Percentiles rank a stretch among this genome's conserved stretches.
These are phyloP conservation scores for Cystobasidium tubakii DNA, from an alignment of 768 basidiomycete species.

Conservation along the genomic window DNA sequence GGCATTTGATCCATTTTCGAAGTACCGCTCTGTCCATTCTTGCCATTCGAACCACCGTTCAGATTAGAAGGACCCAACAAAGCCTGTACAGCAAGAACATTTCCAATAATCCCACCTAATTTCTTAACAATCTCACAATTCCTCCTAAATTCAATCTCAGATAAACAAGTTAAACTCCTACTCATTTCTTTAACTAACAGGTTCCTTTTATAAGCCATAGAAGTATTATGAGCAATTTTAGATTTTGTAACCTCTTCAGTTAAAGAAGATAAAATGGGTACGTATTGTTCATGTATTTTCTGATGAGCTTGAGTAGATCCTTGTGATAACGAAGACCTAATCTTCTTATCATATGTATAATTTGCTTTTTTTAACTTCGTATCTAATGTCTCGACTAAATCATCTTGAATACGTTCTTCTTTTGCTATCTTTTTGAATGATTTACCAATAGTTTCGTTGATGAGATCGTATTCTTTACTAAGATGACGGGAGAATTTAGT, in stretches of 20 bases:
- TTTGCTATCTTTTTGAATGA: slow-evolving; percentile 41
- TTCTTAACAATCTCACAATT: slow-evolving; percentile 20
- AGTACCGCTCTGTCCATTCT: slow-evolving; percentile 5
- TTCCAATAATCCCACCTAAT: slow-evolving; percentile 14
- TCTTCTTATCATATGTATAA: slow-evolving; percentile 35
- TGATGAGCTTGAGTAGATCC: neutral
- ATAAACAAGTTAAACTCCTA: slow-evolving; percentile 12
- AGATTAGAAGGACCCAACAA: neutral
- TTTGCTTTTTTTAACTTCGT: slow-evolving; percentile 40
- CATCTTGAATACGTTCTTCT: slow-evolving; percentile 41
- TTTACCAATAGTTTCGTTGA: slow-evolving; percentile 35
- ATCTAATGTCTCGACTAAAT: slow-evolving; percentile 38
- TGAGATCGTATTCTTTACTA: slow-evolving; percentile 41
- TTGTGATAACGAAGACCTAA: neutral
- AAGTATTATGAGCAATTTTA: slow-evolving; percentile 19
- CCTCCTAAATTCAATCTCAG: slow-evolving; percentile 33
- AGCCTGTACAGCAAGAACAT: slow-evolving; percentile 11
- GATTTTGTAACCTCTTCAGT: slow-evolving; percentile 27
- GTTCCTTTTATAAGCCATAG: slow-evolving; percentile 36
- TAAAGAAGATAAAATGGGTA: slow-evolving; percentile 27
- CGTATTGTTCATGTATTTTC: slow-evolving; percentile 36
- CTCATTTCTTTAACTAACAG: slow-evolving; percentile 20
- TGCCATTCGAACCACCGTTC: neutral
- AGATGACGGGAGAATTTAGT: slow-evolving; percentile 33
- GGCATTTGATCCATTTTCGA: slow-evolving; percentile 12